Percentiles rank a stretch among this genome's conserved stretches.
These are phyloP conservation scores for Neurospora intermedia DNA, from an alignment of 495 filamentous ascomycete species.

Conservation along the genomic window DNA sequence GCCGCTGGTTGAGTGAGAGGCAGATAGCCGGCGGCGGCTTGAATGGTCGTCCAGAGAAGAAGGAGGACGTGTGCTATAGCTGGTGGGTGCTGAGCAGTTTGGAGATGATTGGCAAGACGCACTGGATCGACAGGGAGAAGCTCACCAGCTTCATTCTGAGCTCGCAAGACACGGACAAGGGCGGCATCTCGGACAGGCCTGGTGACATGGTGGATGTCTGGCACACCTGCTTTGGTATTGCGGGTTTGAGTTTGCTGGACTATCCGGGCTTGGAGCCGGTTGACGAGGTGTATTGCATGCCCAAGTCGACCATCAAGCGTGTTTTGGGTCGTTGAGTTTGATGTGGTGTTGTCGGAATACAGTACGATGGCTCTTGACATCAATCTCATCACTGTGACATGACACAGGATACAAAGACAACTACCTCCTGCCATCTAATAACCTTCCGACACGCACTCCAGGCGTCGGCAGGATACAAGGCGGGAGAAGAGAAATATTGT, in stretches of 20 bases:
- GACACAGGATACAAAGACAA: neutral
- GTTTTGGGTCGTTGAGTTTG: slow-evolving; percentile 31
- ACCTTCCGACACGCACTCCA: slow-evolving; percentile 37
- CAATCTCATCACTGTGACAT: neutral
- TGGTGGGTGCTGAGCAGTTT: slow-evolving; percentile 95
- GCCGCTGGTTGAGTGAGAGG: slow-evolving; percentile 84
- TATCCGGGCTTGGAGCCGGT: slow-evolving; percentile 68
- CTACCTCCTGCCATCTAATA: slow-evolving; percentile 66
- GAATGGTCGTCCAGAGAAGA: slow-evolving; percentile 90
- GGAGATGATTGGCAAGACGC: slow-evolving; percentile 73
- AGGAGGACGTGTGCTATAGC: slow-evolving; percentile 94
- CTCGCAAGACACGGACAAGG: slow-evolving; percentile 77
- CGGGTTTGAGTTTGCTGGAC: slow-evolving; percentile 74
- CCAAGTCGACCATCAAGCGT: slow-evolving; percentile 49
- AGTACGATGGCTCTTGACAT: neutral
- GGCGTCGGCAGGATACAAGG: slow-evolving; percentile 61
- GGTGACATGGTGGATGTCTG: slow-evolving; percentile 96
- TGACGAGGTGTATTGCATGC: slow-evolving; percentile 84
- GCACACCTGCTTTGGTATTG: slow-evolving; percentile 82
- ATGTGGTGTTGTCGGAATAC: neutral
- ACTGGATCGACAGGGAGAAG: slow-evolving; percentile 82
- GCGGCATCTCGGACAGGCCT: slow-evolving; percentile 83
- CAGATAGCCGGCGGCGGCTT: slow-evolving; percentile 80
- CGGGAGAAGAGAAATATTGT: slow-evolving; percentile 48
- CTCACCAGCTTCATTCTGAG: slow-evolving; percentile 69